Evolutionary conservation across 495 filamentous ascomycete species (phyloP).

Genomic region (Talaromyces borbonicus): DNA sequence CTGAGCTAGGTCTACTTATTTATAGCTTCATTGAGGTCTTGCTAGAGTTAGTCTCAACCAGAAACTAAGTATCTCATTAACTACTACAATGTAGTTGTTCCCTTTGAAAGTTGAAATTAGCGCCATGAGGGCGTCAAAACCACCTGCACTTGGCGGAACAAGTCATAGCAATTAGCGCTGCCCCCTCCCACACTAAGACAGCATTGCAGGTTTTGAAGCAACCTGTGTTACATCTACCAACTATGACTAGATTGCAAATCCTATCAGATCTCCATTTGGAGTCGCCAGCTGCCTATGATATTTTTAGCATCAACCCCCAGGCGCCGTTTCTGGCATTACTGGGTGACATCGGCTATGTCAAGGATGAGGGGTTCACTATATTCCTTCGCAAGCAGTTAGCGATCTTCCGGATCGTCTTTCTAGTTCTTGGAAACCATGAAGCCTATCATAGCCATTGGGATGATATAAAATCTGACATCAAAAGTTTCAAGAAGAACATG

Average conservation of each 20-base stretch:
- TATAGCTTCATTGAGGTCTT: too few relatives aligned
- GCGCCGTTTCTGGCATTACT: constrained; percentile 41
- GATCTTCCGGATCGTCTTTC: constrained; percentile 15
- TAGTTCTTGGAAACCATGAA: constrained; percentile 9
- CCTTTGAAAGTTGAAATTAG: too few relatives aligned
- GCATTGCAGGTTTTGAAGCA: too few relatives aligned
- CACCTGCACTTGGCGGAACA: too few relatives aligned
- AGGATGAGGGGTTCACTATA: constrained; percentile 21
- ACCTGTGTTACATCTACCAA: too few relatives aligned
- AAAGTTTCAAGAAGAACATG: constrained; percentile 2
- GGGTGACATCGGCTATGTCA: constrained; percentile 41
- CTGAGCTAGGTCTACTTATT: too few relatives aligned
- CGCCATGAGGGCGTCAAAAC: too few relatives aligned
- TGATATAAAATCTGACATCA: background rate
- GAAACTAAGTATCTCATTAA: too few relatives aligned
- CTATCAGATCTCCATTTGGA: constrained; percentile 36
- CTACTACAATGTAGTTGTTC: too few relatives aligned
- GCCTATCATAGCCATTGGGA: constrained; percentile 6
- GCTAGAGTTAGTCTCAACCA: too few relatives aligned
- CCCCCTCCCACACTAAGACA: too few relatives aligned
- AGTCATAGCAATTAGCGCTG: too few relatives aligned
- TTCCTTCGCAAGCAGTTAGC: constrained; percentile 32
- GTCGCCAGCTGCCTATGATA: constrained; percentile 28
- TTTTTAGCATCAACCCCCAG: constrained; percentile 29
- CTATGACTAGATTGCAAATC: constrained; percentile 10